Conservation (phyloP, 2,329 filamentous ascomycete species). For the Neofusicoccum kwambonambiense region DNA sequence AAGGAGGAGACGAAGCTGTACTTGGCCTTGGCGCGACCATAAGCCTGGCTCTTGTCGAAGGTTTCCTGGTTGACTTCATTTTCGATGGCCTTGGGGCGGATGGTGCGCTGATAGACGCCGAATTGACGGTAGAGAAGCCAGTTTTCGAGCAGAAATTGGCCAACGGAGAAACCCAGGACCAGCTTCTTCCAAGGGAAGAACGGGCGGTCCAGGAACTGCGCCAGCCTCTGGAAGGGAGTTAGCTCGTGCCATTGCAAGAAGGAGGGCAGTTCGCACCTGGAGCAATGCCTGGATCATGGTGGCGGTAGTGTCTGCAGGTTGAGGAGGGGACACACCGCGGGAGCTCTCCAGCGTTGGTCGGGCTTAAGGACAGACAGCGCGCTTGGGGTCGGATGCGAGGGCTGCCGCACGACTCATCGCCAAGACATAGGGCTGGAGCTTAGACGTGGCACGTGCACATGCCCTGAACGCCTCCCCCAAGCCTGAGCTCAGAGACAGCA, state of each 20-base stretch:
- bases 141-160: slow-evolving; percentile 86
- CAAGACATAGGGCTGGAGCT: slow-evolving; percentile 13
- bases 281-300: slow-evolving; percentile 20
- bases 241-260: neutral
- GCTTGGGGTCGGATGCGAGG: slow-evolving; percentile 3
- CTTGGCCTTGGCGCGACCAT: slow-evolving; percentile 92
- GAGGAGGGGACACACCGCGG: neutral
- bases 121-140: slow-evolving; percentile 91
- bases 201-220: slow-evolving; percentile 83
- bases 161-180: slow-evolving; percentile 89
- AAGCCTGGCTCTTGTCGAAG: slow-evolving; percentile 93
- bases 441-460: neutral
- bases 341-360: neutral
- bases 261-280: neutral
- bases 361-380: slow-evolving; percentile 6
- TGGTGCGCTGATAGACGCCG: slow-evolving; percentile 74
- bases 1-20: slow-evolving; percentile 79
- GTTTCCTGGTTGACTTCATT: slow-evolving; percentile 86
- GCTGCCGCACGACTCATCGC: slow-evolving; percentile 10
- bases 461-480: neutral
- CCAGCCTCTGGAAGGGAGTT: slow-evolving; percentile 58
- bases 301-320: neutral
- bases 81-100: slow-evolving; percentile 80
- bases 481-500: neutral
- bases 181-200: slow-evolving; percentile 97